Evolutionary conservation across 805 yeast genomes (phyloP), one percentile per base, ranked within the genome.

Genomic region (Debaryomyces prosopidis): DNA sequence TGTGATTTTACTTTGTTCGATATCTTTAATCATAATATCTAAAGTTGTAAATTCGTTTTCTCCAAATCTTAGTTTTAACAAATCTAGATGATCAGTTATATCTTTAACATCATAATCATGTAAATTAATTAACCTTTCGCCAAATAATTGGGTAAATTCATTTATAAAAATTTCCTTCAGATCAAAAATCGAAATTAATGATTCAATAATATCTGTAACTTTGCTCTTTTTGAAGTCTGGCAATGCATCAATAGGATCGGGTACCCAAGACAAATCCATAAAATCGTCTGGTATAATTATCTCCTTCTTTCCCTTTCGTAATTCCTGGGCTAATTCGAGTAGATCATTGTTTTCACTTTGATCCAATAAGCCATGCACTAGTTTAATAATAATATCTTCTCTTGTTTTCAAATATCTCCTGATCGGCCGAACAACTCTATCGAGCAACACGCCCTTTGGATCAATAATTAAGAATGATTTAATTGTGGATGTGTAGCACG

Each of bases 181-280:
- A 39, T 87, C 92, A 63, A 82, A 86, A 0, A 89, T 79, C 1
- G 91, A 81, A 2, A 87, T 73, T 27, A 89, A 68, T 0, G 89
- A 79, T 50, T 83, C 89, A 17, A 89, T 81, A 4, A 84, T 77
- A 56, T 88, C 96, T 35, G 80, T 77, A 17, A 77, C 81, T 37
- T 76, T 73, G 9, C 75, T 76, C 48, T 80, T 79, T 37, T 79
- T 76, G 66, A 87, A 89, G 61, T 89, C 96, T 0, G 91, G 88
- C n/a, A 90, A 76, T 0, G 96, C 95, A 66, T 89, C 96, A 12
- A 87, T 76, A 0, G 96, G 96, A 53, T 88, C 96, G 0, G 96
- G 96, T 7, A 63, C 62, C 96, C 96, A 89, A 39, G 77, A 69
- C 2, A 81, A 56, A 51, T 78, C 82, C 9, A 69, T 52, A 40